phyloP scores from a whole-genome alignment of 768 basidiomycete genomes.

The Lactarius psammicola region DNA sequence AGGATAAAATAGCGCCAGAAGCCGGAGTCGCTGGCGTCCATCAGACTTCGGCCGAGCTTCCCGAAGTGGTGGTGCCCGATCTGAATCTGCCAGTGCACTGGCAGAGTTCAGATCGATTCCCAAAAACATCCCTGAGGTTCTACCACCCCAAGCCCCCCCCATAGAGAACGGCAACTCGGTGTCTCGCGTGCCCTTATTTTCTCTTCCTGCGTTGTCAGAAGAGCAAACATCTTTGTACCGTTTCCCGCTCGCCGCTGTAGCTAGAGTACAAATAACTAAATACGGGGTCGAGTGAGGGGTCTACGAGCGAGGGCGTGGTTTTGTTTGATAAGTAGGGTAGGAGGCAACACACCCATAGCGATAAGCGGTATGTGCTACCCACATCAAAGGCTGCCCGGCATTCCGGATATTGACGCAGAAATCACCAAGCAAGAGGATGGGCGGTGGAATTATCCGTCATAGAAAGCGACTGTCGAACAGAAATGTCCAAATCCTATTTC shows the following conservation, averaged over 20 bases:
- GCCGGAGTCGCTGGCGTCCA: too few relatives aligned
- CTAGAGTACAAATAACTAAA: neutral
- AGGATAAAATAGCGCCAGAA: too few relatives aligned
- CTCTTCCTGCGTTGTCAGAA: neutral
- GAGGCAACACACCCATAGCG: neutral
- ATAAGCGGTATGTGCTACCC: neutral
- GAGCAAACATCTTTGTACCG: neutral
- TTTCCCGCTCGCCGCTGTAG: neutral
- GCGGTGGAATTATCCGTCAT: neutral
- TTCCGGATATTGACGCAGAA: neutral
- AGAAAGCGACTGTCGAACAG: neutral
- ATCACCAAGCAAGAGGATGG: neutral
- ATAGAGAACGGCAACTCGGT: neutral
- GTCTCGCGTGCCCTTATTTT: too few relatives aligned
- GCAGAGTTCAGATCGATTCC: too few relatives aligned
- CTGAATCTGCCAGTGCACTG: too few relatives aligned
- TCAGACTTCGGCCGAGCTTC: too few relatives aligned
- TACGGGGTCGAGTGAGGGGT: neutral
- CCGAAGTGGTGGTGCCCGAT: too few relatives aligned
- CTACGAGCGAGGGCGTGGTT: neutral
- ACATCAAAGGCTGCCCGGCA: neutral
- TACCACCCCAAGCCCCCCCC: neutral
- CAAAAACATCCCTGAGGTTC: too few relatives aligned
- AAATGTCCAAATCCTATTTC: neutral
- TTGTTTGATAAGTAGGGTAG: neutral